Conservation (phyloP, 805 yeast genomes). For the Teunomyces tritomae region DNA sequence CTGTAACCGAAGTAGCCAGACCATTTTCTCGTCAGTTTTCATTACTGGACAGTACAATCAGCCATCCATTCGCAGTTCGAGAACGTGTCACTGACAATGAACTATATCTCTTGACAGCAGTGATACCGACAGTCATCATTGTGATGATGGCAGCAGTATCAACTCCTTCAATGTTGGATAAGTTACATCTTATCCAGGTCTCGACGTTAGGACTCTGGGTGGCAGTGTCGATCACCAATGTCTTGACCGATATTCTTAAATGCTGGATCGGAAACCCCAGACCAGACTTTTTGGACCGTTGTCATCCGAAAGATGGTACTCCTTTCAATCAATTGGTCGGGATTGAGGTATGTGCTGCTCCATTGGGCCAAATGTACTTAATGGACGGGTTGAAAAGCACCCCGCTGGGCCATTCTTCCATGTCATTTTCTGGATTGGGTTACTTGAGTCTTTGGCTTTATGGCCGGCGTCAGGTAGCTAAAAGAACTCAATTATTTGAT, state of each 20-base stretch:
- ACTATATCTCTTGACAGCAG: conserved; percentile 25
- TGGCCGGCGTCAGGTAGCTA: conserved; percentile 35
- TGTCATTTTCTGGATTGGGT: conserved; percentile 50
- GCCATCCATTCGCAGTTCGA: conserved; percentile 32
- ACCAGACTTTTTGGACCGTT: conserved; percentile 43
- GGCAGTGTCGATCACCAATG: conserved; percentile 27
- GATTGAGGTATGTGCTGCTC: conserved; percentile 23
- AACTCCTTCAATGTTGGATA: conserved; percentile 10
- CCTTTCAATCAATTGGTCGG: conserved; percentile 19
- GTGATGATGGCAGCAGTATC: conserved; percentile 12
- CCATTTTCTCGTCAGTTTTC: conserved; percentile 38
- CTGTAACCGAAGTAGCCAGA: conserved; percentile 28
- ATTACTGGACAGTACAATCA: conserved; percentile 27
- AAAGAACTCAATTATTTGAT: conserved; percentile 4
- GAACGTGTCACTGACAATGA: conserved; percentile 34
- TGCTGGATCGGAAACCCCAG: conserved; percentile 41
- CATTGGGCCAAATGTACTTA: conserved; percentile 24
- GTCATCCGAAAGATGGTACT: conserved; percentile 26
- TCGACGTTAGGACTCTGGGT: conserved; percentile 30
- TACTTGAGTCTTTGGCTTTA: conserved; percentile 47
- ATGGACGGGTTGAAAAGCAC: conserved; percentile 55
- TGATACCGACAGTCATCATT: conserved; percentile 24
- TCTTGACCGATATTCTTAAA: conserved; percentile 37
- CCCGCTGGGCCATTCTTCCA: conserved; percentile 58
- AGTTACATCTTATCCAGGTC: conserved; percentile 26